phyloP scores from a whole-genome alignment of 1,139 yeast genomes.

The Debaryomyces coudertii region DNA sequence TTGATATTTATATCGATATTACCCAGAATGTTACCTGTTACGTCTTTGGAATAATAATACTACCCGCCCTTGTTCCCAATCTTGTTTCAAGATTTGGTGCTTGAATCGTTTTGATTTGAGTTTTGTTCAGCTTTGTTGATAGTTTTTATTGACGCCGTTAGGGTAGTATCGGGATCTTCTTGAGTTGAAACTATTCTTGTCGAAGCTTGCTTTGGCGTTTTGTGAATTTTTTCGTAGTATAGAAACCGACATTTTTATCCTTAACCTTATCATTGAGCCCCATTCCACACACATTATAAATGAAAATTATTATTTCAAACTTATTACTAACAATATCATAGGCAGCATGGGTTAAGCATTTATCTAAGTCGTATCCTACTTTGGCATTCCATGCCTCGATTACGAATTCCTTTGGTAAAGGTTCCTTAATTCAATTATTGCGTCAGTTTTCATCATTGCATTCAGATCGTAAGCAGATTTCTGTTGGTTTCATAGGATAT shows the following conservation, averaged over 20 bases:
- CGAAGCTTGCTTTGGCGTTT: slow-evolving; percentile 19
- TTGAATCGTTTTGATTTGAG: slow-evolving; percentile 51
- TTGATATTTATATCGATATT: slow-evolving; percentile 23
- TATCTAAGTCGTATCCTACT: slow-evolving; percentile 91
- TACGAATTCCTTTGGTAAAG: slow-evolving; percentile 96
- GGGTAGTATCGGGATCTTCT: slow-evolving; percentile 52
- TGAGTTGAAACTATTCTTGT: slow-evolving; percentile 61
- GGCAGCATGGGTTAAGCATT: slow-evolving; percentile 99
- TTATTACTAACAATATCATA: slow-evolving; percentile 53
- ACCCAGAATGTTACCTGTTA: slow-evolving; percentile 76
- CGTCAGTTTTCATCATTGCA: slow-evolving; percentile 93
- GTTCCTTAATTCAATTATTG: slow-evolving; percentile 87
- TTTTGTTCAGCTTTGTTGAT: slow-evolving; percentile 40
- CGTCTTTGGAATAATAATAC: slow-evolving; percentile 88
- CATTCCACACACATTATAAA: slow-evolving; percentile 1
- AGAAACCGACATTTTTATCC: slow-evolving; percentile 58
- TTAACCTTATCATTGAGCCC: not conserved
- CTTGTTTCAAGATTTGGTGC: slow-evolving; percentile 21
- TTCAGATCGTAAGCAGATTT: slow-evolving; percentile 91
- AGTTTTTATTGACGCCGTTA: slow-evolving; percentile 46
- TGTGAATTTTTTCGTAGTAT: slow-evolving; percentile 66
- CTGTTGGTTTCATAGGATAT: slow-evolving; percentile 96
- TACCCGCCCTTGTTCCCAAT: slow-evolving; percentile 54
- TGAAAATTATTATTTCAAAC: not conserved
- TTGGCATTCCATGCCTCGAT: slow-evolving; percentile 98